phyloP scores from a whole-genome alignment of 805 yeast genomes.

The Wickerhamomyces chaumierensis region DNA sequence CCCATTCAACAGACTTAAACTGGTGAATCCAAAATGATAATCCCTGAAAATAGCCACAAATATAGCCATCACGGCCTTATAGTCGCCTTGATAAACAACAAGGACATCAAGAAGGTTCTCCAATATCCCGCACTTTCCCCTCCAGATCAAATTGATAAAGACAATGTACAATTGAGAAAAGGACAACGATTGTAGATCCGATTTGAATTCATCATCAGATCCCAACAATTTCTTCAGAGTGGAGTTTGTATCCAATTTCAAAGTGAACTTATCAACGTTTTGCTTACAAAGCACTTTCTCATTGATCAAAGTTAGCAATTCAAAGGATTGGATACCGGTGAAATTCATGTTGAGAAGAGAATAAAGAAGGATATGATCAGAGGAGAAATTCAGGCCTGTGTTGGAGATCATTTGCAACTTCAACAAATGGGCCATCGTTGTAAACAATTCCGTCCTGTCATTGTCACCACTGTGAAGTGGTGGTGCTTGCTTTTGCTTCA shows the following conservation, averaged over 20 bases:
- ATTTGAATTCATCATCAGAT: conserved; percentile 5
- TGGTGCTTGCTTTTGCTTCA: conserved; percentile 19
- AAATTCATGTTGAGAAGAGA: conserved; percentile 9
- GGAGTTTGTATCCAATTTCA: conserved; percentile 1
- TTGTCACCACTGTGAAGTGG: no score
- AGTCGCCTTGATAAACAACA: conserved; percentile 10
- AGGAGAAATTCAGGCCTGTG: conserved; percentile 20
- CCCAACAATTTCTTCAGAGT: conserved; percentile 6
- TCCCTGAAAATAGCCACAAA: conserved; percentile 30
- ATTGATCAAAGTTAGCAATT: conserved; percentile 11
- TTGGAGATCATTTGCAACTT: conserved; percentile 25
- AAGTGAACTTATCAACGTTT: conserved; percentile 4
- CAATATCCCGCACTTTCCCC: background rate
- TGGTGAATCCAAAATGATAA: conserved; percentile 39
- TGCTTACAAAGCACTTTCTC: conserved; percentile 8
- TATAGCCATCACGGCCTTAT: conserved; percentile 29
- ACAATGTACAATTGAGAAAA: conserved; percentile 4
- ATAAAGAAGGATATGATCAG: conserved; percentile 24
- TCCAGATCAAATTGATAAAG: conserved; percentile 2
- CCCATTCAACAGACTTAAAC: conserved; percentile 18
- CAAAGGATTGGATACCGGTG: conserved; percentile 12
- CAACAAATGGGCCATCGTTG: conserved; percentile 16
- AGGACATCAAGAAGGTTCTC: conserved; percentile 14
- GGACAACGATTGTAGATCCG: conserved; percentile 5
- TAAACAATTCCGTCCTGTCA: conserved; percentile 1